Evolutionary conservation across 1,284 basidiomycete genomes (phyloP), one percentile per base, ranked within the genome.

Genomic region (Amylostereum chailletii): DNA sequence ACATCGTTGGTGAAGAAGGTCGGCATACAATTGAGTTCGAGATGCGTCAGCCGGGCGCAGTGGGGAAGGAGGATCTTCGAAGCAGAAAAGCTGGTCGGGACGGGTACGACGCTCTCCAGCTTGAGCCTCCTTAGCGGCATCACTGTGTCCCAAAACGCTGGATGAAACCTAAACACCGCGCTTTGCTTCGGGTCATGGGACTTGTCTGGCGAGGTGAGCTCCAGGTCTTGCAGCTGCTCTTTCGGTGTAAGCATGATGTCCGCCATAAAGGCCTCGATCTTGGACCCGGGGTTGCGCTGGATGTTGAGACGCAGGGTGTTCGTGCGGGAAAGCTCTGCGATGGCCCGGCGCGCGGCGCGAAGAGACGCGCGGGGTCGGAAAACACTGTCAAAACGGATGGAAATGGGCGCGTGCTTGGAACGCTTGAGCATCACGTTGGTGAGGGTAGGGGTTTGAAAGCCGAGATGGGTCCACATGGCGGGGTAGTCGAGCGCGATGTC

Each of bases 401-500:
- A 31, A 44, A 56, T 51, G 31, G 49, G 46, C 4, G 42, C 38
- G 9, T 48, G 43, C 46, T 55, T 53, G 36, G 55, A 53, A 19
- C 51, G 52, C 4, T 56, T 47, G 26, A 56, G 47, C 55, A 56
- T 56, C 2, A 48, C 45, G 26, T 54, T 43, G 11, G 51, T 40
- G 37, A 31, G 42, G 11, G 52, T 42, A 3, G 54, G 46, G 5
- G 33, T 29, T 34, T 50, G 48, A 34, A 56, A 56, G 32, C 51
- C 46, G 8, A 56, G 50, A 31, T 51, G 53, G 27, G 51, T 42
- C 55, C 55, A 56, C 30, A 56, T 49, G 1, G 43, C 34, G 5
- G 55, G 55, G 33, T 50, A 53, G 34, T 51, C 51, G 19, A 56
- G 48, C n/a, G 55, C 46, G 4, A 56, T 38, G 7, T 56, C 55